Evolutionary conservation across 441 rosid species (phyloP).

Genomic region (Bocquillonia castaneifolia): DNA sequence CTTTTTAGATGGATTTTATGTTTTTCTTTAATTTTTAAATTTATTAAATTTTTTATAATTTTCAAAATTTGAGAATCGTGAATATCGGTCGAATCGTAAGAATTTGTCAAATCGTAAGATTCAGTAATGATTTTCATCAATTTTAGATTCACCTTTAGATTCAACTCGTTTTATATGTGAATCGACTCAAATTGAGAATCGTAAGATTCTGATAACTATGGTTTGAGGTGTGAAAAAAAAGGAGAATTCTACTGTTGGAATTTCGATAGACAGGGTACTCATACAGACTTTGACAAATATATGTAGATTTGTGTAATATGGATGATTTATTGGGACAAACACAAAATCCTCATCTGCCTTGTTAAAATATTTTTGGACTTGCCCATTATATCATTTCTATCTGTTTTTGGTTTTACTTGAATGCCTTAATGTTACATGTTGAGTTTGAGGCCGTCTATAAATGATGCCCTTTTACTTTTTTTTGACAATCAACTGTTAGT

Average conservation of each 20-base stretch:
- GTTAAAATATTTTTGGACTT: neutral
- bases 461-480: neutral
- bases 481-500: neutral
- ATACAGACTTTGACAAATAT: neutral
- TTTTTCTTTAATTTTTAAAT: too few species aligned
- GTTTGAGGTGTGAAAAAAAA: neutral
- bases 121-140: too few species aligned
- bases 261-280: neutral
- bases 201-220: too few species aligned
- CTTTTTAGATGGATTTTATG: too few species aligned
- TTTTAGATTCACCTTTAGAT: too few species aligned
- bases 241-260: neutral
- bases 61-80: too few species aligned
- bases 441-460: neutral
- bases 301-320: neutral
- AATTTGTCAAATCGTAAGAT: too few species aligned
- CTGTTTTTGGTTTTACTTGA: neutral
- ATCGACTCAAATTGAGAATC: too few species aligned
- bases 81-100: too few species aligned
- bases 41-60: too few species aligned
- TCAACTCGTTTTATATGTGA: too few species aligned
- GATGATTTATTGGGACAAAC: neutral
- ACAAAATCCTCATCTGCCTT: neutral
- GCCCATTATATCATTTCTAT: neutral
- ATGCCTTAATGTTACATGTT: neutral